Evolutionary conservation across 495 filamentous ascomycete species (phyloP), one percentile per base, ranked within the genome.

Genomic region (Penicillium nucicola): DNA sequence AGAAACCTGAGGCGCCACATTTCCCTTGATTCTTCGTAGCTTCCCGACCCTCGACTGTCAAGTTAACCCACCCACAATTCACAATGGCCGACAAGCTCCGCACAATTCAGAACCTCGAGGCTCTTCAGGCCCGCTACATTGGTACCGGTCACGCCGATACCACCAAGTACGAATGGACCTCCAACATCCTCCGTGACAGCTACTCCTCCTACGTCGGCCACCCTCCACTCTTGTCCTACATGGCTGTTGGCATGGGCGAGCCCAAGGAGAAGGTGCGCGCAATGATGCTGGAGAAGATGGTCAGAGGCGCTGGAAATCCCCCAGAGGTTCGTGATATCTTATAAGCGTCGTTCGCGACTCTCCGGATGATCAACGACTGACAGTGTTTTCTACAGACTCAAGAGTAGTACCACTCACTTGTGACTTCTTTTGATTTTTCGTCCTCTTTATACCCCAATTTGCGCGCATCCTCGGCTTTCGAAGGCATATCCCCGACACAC

Each of bases 91-190:
- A 98, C 80, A 98, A 98, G 76, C 88, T 97, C 53, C 91, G 95
- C 67, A 91, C 91, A 12, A 87, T 92, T 50, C 95, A 97, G 70
- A 93, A 97, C 64, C 92, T 99, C 60, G 95, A 97, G 72, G 82
- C 87, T 53, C 87, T 97, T 10, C 93, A 98, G 71, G 82, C 90
- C 58, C 90, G 91, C 42, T 95, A 93, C 75, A 76, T 98, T 62
- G 93, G 93, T 65, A 97, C 92, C 10, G 95, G 95, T n/a, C 92
- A 97, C 71, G 90, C 93, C 42, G 93, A 99, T 74, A 97, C 95
- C 8, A 97, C 93, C 13, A 91, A 88, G 63, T 90, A 81, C 83
- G 93, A 99, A 75, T 99, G 92, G 91, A 81, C 84, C 42, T 87
- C 85, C 25, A 99, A 99, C 69, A 86, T 93, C 62, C 79, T 92